phyloP scores from a whole-genome alignment of 169 alveolate genomes.

The Eimeria falciformis region DNA sequence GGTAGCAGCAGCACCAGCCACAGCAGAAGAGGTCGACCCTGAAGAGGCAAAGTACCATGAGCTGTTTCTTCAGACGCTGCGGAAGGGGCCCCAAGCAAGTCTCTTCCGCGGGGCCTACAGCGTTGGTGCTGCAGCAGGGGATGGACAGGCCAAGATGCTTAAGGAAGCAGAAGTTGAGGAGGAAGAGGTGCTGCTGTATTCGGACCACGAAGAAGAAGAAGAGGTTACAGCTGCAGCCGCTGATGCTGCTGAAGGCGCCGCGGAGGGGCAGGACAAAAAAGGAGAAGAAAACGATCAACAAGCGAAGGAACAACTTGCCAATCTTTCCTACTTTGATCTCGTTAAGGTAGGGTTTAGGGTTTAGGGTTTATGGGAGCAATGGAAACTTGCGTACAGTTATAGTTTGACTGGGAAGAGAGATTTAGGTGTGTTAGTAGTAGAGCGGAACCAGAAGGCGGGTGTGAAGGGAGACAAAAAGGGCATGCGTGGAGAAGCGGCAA shows the following conservation, averaged over 20 bases:
- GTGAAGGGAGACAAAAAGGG: too few species aligned
- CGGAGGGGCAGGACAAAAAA: not conserved
- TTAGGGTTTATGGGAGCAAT: not conserved
- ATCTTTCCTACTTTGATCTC: slow-evolving; percentile 74
- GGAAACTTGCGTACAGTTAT: too few species aligned
- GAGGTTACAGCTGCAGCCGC: slow-evolving; percentile 41
- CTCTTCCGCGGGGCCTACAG: not conserved
- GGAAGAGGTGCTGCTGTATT: slow-evolving; percentile 64
- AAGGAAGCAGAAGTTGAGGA: slow-evolving; percentile 55
- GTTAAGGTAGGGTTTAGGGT: slow-evolving; percentile 49
- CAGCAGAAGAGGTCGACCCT: slow-evolving; percentile 53
- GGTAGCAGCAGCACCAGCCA: slow-evolving; percentile 27
- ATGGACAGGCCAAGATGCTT: not conserved
- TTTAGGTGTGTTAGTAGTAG: not conserved
- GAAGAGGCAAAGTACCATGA: slow-evolving; percentile 74
- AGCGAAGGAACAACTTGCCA: slow-evolving; percentile 70
- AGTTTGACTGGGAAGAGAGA: not conserved
- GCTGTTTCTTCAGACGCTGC: slow-evolving; percentile 65
- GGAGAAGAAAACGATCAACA: slow-evolving; percentile 51
- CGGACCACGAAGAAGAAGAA: slow-evolving; percentile 62
- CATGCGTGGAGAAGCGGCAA: not conserved
- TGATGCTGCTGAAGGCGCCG: slow-evolving; percentile 1
- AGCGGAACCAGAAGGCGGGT: not conserved
- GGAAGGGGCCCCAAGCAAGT: slow-evolving; percentile 45
- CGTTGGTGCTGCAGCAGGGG: not conserved